Percentiles rank a stretch among this genome's conserved stretches.
These are phyloP conservation scores for Suhomyces pyralidae DNA, from an alignment of 805 yeast genomes.

Conservation along the genomic window DNA sequence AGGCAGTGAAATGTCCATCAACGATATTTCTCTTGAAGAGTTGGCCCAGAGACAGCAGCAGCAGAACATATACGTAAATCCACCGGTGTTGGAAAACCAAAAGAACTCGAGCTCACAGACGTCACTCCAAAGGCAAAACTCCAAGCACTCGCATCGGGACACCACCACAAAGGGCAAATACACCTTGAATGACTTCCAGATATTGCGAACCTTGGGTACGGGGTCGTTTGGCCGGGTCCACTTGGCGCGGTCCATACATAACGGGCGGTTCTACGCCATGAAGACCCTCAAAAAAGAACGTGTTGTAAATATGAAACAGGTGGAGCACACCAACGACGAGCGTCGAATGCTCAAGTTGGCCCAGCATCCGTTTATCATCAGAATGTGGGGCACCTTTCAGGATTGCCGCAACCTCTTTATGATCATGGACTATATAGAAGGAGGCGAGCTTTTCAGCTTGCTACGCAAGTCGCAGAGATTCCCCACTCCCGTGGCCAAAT, in stretches of 20 bases:
- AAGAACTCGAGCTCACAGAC: constrained; percentile 13
- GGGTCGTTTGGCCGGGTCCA: constrained; percentile 64
- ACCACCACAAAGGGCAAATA: constrained; percentile 56
- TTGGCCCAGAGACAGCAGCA: constrained; percentile 26
- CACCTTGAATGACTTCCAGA: constrained; percentile 53
- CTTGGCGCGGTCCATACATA: constrained; percentile 55
- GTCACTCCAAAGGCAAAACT: constrained; percentile 9
- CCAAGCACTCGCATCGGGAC: constrained; percentile 12
- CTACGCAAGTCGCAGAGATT: constrained; percentile 56
- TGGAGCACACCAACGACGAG: constrained; percentile 63
- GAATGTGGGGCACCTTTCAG: constrained; percentile 70
- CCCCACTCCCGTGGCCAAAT: constrained; percentile 62
- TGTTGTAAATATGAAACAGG: constrained; percentile 60
- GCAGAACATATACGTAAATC: constrained; percentile 23
- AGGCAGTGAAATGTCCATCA: constrained; percentile 21
- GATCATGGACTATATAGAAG: constrained; percentile 67
- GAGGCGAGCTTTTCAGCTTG: constrained; percentile 57
- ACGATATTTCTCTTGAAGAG: constrained; percentile 27
- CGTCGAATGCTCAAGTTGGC: constrained; percentile 55
- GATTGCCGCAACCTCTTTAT: constrained; percentile 55
- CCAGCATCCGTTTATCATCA: constrained; percentile 57
- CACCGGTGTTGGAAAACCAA: constrained; percentile 17
- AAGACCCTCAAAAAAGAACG: constrained; percentile 56
- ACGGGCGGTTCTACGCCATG: constrained; percentile 59
- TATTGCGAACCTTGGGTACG: constrained; percentile 57